Conservation (phyloP, 208 protist genomes). For the Porcisia hertigi region DNA sequence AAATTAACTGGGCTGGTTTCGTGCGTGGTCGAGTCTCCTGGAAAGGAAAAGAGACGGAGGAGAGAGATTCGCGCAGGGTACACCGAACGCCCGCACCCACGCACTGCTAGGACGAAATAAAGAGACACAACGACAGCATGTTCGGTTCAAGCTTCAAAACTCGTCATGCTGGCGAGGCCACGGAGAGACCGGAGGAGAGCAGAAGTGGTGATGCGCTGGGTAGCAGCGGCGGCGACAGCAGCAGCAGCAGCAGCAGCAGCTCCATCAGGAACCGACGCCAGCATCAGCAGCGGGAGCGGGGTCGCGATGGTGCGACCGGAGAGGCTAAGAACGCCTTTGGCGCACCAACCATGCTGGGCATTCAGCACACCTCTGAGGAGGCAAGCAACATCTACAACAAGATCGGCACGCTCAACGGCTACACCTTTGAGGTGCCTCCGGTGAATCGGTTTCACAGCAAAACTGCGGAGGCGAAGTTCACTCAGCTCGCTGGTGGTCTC, state of each 20-base stretch:
- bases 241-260: constrained; percentile 7
- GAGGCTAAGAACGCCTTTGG: constrained; percentile 25
- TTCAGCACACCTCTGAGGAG: constrained; percentile 78
- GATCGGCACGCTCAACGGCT: constrained; percentile 62
- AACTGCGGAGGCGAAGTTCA: constrained; percentile 71
- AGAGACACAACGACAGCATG: constrained; percentile 3
- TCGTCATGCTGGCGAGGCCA: constrained; percentile 9
- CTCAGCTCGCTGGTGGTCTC: constrained; percentile 64
- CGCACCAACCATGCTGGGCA: constrained; percentile 67
- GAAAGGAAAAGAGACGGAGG: neutral
- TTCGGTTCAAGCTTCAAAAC: constrained; percentile 19
- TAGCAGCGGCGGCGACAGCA: neutral
- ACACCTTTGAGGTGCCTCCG: constrained; percentile 82
- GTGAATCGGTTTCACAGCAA: constrained; percentile 86
- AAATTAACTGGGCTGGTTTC: too few relatives aligned
- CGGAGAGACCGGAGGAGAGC: neutral
- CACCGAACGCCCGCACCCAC: neutral
- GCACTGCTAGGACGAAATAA: neutral
- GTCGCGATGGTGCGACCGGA: constrained; percentile 8
- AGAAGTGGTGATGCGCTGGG: neutral
- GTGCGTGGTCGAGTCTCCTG: too few relatives aligned
- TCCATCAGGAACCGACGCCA: constrained; percentile 1
- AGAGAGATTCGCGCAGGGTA: neutral
- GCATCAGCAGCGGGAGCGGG: constrained; percentile 17
- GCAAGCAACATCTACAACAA: constrained; percentile 75